Conservation (phyloP, 805 yeast genomes). For the Tetrapisispora iriomotensis region DNA sequence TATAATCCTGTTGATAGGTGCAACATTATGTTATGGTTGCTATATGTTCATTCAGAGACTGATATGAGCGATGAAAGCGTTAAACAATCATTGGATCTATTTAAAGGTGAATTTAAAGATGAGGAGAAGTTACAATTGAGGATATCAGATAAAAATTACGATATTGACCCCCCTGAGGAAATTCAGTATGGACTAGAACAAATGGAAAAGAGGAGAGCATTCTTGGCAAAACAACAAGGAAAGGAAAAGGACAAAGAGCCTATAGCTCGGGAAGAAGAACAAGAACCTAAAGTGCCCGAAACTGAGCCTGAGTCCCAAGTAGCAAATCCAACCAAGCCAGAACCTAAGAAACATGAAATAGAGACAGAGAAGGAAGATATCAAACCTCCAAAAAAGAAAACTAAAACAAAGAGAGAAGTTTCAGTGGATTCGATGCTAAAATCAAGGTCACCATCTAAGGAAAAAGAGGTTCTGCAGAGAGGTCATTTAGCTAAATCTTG, state of each 20-base stretch:
- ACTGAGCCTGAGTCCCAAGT: background rate
- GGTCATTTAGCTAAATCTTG: background rate
- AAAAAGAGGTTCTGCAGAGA: background rate
- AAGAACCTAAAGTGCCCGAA: background rate
- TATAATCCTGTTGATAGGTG: conserved; percentile 61
- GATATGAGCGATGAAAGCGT: conserved; percentile 44
- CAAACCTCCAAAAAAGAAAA: background rate
- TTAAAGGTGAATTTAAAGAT: conserved; percentile 6
- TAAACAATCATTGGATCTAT: conserved; percentile 14
- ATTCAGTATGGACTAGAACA: conserved; percentile 22
- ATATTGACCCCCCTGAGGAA: conserved; percentile 24
- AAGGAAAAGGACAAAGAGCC: background rate
- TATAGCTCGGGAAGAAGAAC: background rate
- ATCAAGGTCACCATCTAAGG: background rate
- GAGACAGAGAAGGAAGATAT: background rate
- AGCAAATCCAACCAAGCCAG: conserved; percentile 1
- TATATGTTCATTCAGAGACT: conserved; percentile 75
- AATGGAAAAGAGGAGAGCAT: conserved; percentile 18
- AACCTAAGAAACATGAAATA: background rate
- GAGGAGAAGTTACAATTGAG: conserved; percentile 10
- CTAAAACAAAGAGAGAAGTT: background rate
- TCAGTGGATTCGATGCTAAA: background rate
- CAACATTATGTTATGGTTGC: conserved; percentile 68
- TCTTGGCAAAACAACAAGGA: conserved; percentile 10
- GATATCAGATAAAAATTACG: conserved; percentile 12